Percentiles rank a stretch among this genome's conserved stretches.
Conservation (phyloP, 176 grass and related monocot genomes). For the Cenchrus americanus region DNA sequence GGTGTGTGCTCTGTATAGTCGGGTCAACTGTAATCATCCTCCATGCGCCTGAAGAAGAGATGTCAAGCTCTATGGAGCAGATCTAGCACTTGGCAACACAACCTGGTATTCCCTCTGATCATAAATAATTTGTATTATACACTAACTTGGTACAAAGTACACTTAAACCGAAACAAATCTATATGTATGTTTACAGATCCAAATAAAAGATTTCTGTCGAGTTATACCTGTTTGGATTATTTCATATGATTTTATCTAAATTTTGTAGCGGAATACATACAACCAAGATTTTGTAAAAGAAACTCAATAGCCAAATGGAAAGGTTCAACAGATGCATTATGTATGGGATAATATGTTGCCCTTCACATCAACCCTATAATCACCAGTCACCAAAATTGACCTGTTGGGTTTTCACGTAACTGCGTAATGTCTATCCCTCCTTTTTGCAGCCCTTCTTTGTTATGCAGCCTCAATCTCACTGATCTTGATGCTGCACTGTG, state of each 20-base stretch:
- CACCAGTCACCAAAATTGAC: not conserved
- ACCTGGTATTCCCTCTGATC: slow-evolving; percentile 47
- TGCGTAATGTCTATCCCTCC: not conserved
- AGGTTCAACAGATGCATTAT: not conserved
- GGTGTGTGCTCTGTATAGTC: slow-evolving; percentile 81
- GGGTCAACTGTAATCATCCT: slow-evolving; percentile 93
- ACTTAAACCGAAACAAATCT: not conserved
- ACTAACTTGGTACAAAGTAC: not conserved
- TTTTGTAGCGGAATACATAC: not conserved
- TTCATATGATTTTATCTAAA: not conserved
- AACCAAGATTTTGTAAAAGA: not conserved
- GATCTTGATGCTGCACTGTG: slow-evolving; percentile 82
- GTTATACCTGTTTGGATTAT: not conserved
- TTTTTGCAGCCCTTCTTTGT: slow-evolving; percentile 73
- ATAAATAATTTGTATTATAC: not conserved
- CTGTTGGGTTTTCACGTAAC: not conserved
- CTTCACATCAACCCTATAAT: not conserved
- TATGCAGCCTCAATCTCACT: slow-evolving; percentile 69
- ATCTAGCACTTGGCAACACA: slow-evolving; percentile 92
- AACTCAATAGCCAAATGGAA: not conserved
- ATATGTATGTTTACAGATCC: not conserved
- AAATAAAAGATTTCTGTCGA: not conserved
- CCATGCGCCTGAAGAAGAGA: slow-evolving; percentile 81
- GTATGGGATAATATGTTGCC: not conserved
- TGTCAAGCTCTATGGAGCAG: slow-evolving; percentile 73